phyloP scores from a whole-genome alignment of 2,329 filamentous ascomycete genomes.

The Aspergillus quadrilineatus region DNA sequence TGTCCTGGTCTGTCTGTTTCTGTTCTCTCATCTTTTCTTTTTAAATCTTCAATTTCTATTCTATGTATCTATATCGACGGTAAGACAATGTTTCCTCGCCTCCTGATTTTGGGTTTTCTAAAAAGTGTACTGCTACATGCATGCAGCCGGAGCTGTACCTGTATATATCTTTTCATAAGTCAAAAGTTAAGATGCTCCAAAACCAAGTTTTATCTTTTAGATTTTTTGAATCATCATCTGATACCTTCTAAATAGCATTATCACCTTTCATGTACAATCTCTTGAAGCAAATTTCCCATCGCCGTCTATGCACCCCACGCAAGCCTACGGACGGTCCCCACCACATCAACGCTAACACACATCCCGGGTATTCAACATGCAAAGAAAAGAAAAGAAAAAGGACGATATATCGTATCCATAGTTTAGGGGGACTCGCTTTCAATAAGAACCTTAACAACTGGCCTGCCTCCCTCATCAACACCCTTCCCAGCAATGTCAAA shows the following conservation, averaged over 20 bases:
- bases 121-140: no score
- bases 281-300: not conserved
- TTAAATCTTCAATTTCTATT: not conserved
- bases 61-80: not conserved
- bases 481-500: constrained; percentile 54
- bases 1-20: not conserved
- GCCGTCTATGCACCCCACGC: not conserved
- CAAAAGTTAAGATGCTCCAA: no score
- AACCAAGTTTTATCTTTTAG: no score
- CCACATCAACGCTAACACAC: not conserved
- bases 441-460: constrained; percentile 56
- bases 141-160: no score
- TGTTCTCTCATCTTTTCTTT: not conserved
- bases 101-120: no score
- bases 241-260: no score
- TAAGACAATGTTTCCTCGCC: not conserved
- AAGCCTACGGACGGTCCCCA: not conserved
- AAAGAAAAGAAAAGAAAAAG: not conserved
- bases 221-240: no score
- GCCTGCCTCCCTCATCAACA: constrained; percentile 51
- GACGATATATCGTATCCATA: not conserved
- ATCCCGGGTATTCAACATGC: not conserved
- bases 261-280: not conserved
- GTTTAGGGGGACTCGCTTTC: constrained; percentile 25
- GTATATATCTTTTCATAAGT: no score